Percentiles rank a stretch among this genome's conserved stretches.
Evolutionary conservation across 148 eudicot genomes (phyloP).

Genomic region (Silene latifolia): DNA sequence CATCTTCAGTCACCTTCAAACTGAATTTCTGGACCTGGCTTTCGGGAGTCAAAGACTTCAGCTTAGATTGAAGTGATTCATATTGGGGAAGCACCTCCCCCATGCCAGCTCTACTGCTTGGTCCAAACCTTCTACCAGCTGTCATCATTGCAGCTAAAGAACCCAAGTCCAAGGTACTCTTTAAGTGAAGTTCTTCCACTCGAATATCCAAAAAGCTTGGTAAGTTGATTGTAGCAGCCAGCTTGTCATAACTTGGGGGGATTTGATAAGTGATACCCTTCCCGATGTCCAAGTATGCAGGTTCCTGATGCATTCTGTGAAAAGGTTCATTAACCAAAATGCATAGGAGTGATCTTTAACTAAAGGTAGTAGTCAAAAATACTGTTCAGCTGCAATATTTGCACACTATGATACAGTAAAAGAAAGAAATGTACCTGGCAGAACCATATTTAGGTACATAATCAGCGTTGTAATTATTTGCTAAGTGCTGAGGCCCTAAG

Average conservation of each 20-base stretch:
- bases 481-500: slow-evolving; percentile 38
- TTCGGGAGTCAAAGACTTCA: slow-evolving; percentile 50
- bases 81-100: slow-evolving; percentile 72
- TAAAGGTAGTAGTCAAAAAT: slow-evolving; percentile 6
- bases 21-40: slow-evolving; percentile 53
- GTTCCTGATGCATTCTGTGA: slow-evolving; percentile 61
- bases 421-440: slow-evolving; percentile 53
- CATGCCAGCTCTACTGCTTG: slow-evolving; percentile 57
- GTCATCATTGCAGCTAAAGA: slow-evolving; percentile 92
- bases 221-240: slow-evolving; percentile 64
- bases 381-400: slow-evolving; percentile 7
- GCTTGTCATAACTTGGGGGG: slow-evolving; percentile 79
- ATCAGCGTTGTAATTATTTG: slow-evolving; percentile 44
- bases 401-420: not conserved
- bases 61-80: slow-evolving; percentile 83
- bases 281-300: slow-evolving; percentile 79
- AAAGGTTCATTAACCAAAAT: slow-evolving; percentile 14
- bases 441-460: slow-evolving; percentile 47
- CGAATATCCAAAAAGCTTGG: slow-evolving; percentile 69
- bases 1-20: slow-evolving; percentile 72
- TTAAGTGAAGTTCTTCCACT: slow-evolving; percentile 78
- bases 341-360: not conserved
- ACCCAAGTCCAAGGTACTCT: slow-evolving; percentile 88
- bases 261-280: slow-evolving; percentile 80
- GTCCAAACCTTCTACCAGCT: slow-evolving; percentile 60